Base-by-base conservation (phyloP, 768 basidiomycete genomes). In the Crucibulum laeve region DNA sequence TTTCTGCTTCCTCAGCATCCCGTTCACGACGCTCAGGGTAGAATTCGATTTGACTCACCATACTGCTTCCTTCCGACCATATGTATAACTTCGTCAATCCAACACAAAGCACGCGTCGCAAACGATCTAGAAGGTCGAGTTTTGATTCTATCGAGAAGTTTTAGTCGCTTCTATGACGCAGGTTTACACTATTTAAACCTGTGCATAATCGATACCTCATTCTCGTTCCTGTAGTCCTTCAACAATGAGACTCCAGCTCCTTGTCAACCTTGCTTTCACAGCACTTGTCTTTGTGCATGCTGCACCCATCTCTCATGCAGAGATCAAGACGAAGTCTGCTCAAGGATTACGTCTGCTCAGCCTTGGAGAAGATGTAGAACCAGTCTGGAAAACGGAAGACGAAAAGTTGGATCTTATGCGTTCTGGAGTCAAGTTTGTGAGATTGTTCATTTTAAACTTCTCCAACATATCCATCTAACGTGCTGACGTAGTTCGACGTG, bases 311-410 rank as follows among this genome's bases (percentile, higher is more conserved):
- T 53, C 60, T 2, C 53, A 59, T 25, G 47, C 54, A 13, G 67
- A 69, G 39, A 63, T 71, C 26, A 56, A 45, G 33, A 39, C 49
- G 44, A 68, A 71, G 35, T 50, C 61, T 15, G 55, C 59, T 1
- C 51, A 63, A 40, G 67, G 67, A 21, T 50, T 69, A 30, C 65
- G 63, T 23, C 59, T 70, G 17, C 48, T 71, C 33, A 64, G 62
- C 26, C 54, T 71, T 17, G 53, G 50, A 18, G 70, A 69, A 32
- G 62, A 53, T 15, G 59, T 50, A 4, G 65, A 65, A 5, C 68
- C 68, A 3, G 58, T 67, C 17, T 71, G 70, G 68, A 68, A 66
- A 52, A 65, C 65, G 3, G 68, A 68, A 45, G 62, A 56, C 6
- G 65, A 68, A 46, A 61, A 66, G 48, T 52, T 69, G 21, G 59